Conservation (phyloP, 257 asterid genomes). For the Solanum virginianum region DNA sequence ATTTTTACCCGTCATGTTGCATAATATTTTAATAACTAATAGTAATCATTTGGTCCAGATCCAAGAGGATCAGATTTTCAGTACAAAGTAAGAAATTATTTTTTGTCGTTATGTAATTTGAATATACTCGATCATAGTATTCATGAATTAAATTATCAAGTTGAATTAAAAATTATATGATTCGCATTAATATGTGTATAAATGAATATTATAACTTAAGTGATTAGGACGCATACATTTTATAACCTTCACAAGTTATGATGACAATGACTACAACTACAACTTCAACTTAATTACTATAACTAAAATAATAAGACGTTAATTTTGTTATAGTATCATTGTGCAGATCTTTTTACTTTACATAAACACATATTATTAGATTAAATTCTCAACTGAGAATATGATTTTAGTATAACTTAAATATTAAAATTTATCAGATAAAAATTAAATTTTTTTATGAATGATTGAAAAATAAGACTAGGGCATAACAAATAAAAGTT, state of each 20-base stretch:
- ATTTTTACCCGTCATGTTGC: not conserved
- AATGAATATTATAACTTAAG: not conserved
- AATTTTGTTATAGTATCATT: not conserved
- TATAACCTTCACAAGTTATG: not conserved
- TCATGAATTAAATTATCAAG: not conserved
- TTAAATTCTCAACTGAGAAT: not conserved
- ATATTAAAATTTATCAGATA: not conserved
- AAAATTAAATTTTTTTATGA: too few species aligned
- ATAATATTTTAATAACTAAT: not conserved
- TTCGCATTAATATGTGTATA: not conserved
- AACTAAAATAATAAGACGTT: not conserved
- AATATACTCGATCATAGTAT: not conserved
- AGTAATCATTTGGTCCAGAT: not conserved
- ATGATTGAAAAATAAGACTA: too few species aligned
- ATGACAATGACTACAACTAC: too few species aligned
- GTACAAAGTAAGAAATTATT: not conserved
- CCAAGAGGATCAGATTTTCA: not conserved
- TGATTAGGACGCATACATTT: not conserved
- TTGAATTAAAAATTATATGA: not conserved
- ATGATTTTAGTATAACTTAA: not conserved
- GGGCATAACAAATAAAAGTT: too few species aligned
- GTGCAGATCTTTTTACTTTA: not conserved
- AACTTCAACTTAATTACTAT: not conserved
- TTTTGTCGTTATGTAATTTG: not conserved
- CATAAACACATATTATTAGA: not conserved